Evolutionary conservation across 2,329 filamentous ascomycete genomes (phyloP).

Genomic region (Magnaporthales sp.): DNA sequence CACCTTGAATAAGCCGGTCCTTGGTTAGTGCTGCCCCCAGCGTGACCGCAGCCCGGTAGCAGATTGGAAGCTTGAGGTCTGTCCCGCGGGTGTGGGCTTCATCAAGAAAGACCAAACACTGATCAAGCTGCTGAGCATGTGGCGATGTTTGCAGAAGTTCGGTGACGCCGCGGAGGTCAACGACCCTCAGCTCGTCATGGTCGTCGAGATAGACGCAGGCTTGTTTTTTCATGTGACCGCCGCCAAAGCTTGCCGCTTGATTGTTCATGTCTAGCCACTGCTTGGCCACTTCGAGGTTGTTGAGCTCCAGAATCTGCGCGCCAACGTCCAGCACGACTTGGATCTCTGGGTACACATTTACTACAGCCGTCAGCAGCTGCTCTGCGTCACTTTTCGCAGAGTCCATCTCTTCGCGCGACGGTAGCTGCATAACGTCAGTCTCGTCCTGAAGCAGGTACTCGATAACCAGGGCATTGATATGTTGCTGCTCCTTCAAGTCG

Average conservation of each 20-base stretch:
- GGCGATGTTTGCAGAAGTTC: slow-evolving; percentile 50
- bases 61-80: slow-evolving; percentile 51
- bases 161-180: slow-evolving; percentile 35
- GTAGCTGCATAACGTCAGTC: slow-evolving; percentile 32
- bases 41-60: slow-evolving; percentile 58
- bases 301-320: slow-evolving; percentile 57
- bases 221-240: slow-evolving; percentile 31
- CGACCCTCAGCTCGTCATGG: slow-evolving; percentile 42
- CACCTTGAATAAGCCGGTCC: slow-evolving; percentile 60
- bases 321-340: slow-evolving; percentile 64
- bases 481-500: slow-evolving; percentile 42
- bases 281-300: slow-evolving; percentile 45
- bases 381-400: slow-evolving; percentile 43
- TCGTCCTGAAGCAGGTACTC: slow-evolving; percentile 45
- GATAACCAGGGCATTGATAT: slow-evolving; percentile 62
- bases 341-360: slow-evolving; percentile 25
- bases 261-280: slow-evolving; percentile 37
- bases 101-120: slow-evolving; percentile 60
- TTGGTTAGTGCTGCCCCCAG: slow-evolving; percentile 58
- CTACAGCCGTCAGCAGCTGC: slow-evolving; percentile 35
- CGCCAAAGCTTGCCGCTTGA: slow-evolving; percentile 5
- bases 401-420: slow-evolving; percentile 36
- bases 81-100: slow-evolving; percentile 63
- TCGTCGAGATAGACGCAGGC: slow-evolving; percentile 51
- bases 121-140: slow-evolving; percentile 44